Evolutionary conservation across 257 asterid genomes (phyloP).

Genomic region (Echium plantagineum): DNA sequence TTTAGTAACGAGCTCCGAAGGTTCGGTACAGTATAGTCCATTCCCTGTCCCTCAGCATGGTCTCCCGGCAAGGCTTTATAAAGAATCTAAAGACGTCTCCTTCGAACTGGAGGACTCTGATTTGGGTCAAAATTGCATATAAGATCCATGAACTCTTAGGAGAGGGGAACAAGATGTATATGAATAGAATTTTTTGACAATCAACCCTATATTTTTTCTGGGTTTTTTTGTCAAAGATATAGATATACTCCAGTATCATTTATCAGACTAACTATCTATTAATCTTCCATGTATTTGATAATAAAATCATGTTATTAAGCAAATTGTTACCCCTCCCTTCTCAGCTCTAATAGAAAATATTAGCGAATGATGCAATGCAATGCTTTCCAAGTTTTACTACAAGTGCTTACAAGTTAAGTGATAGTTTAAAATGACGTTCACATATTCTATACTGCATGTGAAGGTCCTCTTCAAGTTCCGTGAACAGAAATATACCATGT

Average conservation of each 20-base stretch:
- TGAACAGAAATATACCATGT: constrained; percentile 2
- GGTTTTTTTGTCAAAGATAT: not conserved
- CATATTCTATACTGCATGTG: constrained; percentile 15
- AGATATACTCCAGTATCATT: not conserved
- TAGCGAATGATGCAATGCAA: too few relatives aligned
- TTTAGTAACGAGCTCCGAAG: constrained; percentile 39
- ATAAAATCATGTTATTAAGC: not conserved
- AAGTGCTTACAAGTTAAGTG: not conserved
- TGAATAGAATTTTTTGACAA: not conserved
- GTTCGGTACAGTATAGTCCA: constrained; percentile 47
- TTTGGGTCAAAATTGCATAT: too few relatives aligned
- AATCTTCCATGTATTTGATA: not conserved
- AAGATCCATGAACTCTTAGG: not conserved
- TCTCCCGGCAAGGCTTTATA: constrained; percentile 51
- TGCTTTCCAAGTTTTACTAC: not conserved
- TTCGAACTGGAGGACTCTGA: not conserved
- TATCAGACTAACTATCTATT: not conserved
- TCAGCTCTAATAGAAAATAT: too few relatives aligned
- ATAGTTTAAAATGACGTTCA: not conserved
- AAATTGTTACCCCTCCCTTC: not conserved
- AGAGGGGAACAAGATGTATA: not conserved
- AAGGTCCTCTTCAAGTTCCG: constrained; percentile 14
- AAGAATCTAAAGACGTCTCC: constrained; percentile 17
- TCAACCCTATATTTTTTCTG: not conserved
- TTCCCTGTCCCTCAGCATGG: constrained; percentile 74